Evolutionary conservation across 2,329 filamentous ascomycete species (phyloP).

Genomic region (Aspergillus sergii): DNA sequence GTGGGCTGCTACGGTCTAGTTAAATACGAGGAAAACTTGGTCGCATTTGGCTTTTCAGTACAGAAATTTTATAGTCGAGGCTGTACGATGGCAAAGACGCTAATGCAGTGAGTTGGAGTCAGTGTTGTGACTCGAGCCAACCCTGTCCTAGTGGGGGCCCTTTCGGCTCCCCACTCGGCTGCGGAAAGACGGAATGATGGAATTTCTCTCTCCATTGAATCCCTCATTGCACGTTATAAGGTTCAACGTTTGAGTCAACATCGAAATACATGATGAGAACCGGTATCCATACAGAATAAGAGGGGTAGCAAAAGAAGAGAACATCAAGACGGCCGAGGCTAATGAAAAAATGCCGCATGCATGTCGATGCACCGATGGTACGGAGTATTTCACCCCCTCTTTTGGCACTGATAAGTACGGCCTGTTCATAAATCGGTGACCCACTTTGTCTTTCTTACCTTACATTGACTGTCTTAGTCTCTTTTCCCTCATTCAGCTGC

Average conservation of each 20-base stretch:
- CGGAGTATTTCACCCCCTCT: background rate
- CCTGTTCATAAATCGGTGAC: background rate
- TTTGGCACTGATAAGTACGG: background rate
- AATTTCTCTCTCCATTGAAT: background rate
- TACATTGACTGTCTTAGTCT: background rate
- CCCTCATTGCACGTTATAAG: background rate
- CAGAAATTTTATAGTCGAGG: slow-evolving; percentile 2
- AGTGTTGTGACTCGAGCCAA: slow-evolving; percentile 2
- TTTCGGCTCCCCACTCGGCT: background rate
- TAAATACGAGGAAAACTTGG: background rate
- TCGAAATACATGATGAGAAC: background rate
- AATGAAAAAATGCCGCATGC: background rate
- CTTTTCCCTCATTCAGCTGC: background rate
- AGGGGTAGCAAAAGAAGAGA: background rate
- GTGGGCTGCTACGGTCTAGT: background rate
- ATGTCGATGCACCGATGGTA: background rate
- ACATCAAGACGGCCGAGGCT: background rate
- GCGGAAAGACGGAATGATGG: background rate
- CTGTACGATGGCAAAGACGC: background rate
- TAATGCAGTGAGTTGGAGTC: slow-evolving; percentile 3
- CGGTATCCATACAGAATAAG: background rate
- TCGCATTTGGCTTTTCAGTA: background rate
- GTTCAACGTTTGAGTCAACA: background rate
- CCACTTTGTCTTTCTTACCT: background rate
- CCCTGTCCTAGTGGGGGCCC: background rate